A percentile compares a stretch with the other conserved stretches of the same genome.
These are phyloP conservation scores for Neofusicoccum ribis DNA, from an alignment of 2,329 filamentous ascomycete genomes.

Conservation along the genomic window DNA sequence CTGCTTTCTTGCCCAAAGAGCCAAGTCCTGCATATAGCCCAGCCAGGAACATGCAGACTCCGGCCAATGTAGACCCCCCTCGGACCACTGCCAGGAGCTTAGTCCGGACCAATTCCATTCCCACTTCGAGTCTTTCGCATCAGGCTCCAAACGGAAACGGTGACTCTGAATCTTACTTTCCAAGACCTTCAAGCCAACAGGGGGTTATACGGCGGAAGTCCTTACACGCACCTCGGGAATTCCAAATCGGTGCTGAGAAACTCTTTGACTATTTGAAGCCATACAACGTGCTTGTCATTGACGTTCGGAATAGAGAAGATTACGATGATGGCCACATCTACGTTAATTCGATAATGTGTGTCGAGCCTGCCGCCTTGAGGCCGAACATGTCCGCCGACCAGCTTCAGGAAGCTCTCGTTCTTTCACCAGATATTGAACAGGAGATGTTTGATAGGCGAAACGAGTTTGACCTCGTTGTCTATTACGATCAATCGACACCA, in stretches of 20 bases:
- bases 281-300: slow-evolving; percentile 75
- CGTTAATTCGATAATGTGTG: slow-evolving; percentile 79
- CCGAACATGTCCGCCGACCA: slow-evolving; percentile 66
- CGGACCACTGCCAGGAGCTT: slow-evolving; percentile 65
- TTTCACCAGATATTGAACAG: slow-evolving; percentile 74
- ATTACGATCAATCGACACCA: slow-evolving; percentile 75
- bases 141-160: slow-evolving; percentile 39
- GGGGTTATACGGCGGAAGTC: slow-evolving; percentile 38
- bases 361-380: slow-evolving; percentile 78
- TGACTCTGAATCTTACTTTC: slow-evolving; percentile 46
- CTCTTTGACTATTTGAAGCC: slow-evolving; percentile 69
- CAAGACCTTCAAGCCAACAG: slow-evolving; percentile 21
- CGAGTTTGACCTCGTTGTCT: slow-evolving; percentile 82
- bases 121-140: slow-evolving; percentile 38
- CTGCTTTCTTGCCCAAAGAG: slow-evolving; percentile 64
- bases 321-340: slow-evolving; percentile 91
- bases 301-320: slow-evolving; percentile 75
- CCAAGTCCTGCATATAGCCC: slow-evolving; percentile 78
- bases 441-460: slow-evolving; percentile 70
- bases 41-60: slow-evolving; percentile 69
- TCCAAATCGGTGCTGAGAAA: slow-evolving; percentile 66
- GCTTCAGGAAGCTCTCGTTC: slow-evolving; percentile 66
- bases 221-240: slow-evolving; percentile 56
- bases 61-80: slow-evolving; percentile 64
- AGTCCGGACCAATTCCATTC: slow-evolving; percentile 60